Conservation (phyloP, 2,329 filamentous ascomycete species). For the Pyrenochaeta sp. region DNA sequence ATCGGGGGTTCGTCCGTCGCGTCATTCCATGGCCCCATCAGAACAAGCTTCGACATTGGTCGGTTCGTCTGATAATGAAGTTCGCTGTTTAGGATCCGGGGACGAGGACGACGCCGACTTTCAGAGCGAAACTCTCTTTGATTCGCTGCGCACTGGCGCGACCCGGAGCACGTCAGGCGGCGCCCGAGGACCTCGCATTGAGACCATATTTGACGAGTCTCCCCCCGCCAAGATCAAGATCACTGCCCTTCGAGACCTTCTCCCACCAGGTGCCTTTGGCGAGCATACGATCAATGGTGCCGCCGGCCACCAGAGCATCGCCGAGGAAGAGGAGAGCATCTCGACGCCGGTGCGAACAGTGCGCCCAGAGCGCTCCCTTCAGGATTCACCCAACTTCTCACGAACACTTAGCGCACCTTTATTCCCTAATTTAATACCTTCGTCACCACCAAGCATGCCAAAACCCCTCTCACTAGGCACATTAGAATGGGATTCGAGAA, state of each 20-base stretch:
- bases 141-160: conserved; percentile 76
- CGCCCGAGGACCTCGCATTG: conserved; percentile 74
- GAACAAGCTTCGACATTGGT: conserved; percentile 71
- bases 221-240: conserved; percentile 59
- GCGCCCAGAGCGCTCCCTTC: conserved; percentile 46
- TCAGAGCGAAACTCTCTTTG: conserved; percentile 79
- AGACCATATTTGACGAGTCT: conserved; percentile 84
- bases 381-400: conserved; percentile 46
- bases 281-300: conserved; percentile 44
- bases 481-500: conserved; percentile 51
- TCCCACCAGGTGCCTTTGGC: conserved; percentile 57
- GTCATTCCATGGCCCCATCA: conserved; percentile 65
- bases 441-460: conserved; percentile 56
- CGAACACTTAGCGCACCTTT: conserved; percentile 43
- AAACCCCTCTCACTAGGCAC: conserved; percentile 52
- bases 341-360: conserved; percentile 58
- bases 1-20: conserved; percentile 54
- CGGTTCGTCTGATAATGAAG: conserved; percentile 72
- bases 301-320: conserved; percentile 54
- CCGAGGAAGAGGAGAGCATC: conserved; percentile 60
- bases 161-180: conserved; percentile 70
- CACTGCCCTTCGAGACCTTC: conserved; percentile 57
- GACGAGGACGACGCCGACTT: conserved; percentile 83
- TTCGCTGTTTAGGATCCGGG: conserved; percentile 69
- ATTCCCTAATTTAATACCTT: conserved; percentile 51